phyloP scores from a whole-genome alignment of 2,329 filamentous ascomycete genomes.

The Camillea tinctor region DNA sequence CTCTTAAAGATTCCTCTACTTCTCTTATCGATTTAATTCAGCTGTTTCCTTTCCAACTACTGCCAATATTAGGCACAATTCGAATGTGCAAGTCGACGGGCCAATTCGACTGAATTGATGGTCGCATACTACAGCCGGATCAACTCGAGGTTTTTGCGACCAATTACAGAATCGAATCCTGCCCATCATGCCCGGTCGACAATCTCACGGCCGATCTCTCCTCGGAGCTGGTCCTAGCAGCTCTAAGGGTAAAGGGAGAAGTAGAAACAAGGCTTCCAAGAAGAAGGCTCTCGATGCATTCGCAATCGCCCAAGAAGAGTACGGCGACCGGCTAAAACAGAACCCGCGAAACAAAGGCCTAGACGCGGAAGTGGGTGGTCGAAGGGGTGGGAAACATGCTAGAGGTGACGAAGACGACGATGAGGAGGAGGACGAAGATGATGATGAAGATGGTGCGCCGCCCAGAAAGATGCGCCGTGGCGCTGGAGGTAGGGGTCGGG shows the following conservation, averaged over 20 bases:
- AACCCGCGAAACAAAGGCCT: conserved; percentile 52
- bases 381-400: conserved; percentile 39
- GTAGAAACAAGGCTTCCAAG: conserved; percentile 27
- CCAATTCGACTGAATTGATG: background rate
- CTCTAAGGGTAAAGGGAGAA: conserved; percentile 30
- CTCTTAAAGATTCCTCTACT: background rate
- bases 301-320: conserved; percentile 54
- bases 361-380: conserved; percentile 39
- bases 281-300: conserved; percentile 57
- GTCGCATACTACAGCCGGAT: background rate
- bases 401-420: conserved; percentile 46
- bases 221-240: conserved; percentile 29
- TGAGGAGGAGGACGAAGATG: conserved; percentile 59
- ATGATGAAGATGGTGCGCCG: conserved; percentile 61
- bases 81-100: background rate
- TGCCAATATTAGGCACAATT: background rate
- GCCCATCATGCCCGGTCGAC: conserved; percentile 53
- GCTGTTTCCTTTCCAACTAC: background rate
- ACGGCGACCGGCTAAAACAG: conserved; percentile 46
- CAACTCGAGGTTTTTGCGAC: background rate
- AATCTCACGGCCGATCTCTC: conserved; percentile 56
- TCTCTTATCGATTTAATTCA: no score
- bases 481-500: conserved; percentile 38
- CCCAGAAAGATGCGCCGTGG: conserved; percentile 42
- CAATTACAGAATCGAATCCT: background rate